phyloP scores from a whole-genome alignment of 306 rosid species.

The Quercus wislizeni region DNA sequence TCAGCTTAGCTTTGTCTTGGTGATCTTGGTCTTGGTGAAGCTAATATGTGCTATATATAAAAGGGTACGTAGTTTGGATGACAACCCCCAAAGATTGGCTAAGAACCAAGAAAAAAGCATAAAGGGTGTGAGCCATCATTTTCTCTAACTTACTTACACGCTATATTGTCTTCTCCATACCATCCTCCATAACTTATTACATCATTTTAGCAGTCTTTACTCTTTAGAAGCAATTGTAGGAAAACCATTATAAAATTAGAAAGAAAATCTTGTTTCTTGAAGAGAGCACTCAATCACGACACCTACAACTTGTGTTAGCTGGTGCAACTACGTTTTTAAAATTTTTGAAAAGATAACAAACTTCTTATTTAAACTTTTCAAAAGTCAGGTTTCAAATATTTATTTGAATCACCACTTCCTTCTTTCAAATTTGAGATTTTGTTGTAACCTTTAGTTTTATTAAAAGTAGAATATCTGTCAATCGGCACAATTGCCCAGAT shows the following conservation, averaged over 20 bases:
- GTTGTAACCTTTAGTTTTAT: too few species aligned
- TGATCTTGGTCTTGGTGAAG: neutral
- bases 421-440: too few species aligned
- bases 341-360: too few species aligned
- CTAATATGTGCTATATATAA: neutral
- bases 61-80: slow-evolving; percentile 1
- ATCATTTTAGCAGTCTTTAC: slow-evolving; percentile 11
- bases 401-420: too few species aligned
- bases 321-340: too few species aligned
- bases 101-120: slow-evolving; percentile 20
- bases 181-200: slow-evolving; percentile 30
- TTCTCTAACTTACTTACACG: slow-evolving; percentile 41
- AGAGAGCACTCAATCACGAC: too few species aligned
- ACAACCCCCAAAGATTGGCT: neutral
- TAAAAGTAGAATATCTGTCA: too few species aligned
- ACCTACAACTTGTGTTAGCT: too few species aligned
- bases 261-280: neutral
- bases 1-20: neutral
- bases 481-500: too few species aligned
- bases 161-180: slow-evolving; percentile 25
- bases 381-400: too few species aligned
- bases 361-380: too few species aligned
- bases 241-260: neutral
- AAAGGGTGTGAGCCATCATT: slow-evolving; percentile 39
- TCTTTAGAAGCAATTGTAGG: slow-evolving; percentile 22